Evolutionary conservation across 2,329 filamentous ascomycete genomes (phyloP), one percentile per base, ranked within the genome.

Genomic region (Pestalotiopsis sp.): DNA sequence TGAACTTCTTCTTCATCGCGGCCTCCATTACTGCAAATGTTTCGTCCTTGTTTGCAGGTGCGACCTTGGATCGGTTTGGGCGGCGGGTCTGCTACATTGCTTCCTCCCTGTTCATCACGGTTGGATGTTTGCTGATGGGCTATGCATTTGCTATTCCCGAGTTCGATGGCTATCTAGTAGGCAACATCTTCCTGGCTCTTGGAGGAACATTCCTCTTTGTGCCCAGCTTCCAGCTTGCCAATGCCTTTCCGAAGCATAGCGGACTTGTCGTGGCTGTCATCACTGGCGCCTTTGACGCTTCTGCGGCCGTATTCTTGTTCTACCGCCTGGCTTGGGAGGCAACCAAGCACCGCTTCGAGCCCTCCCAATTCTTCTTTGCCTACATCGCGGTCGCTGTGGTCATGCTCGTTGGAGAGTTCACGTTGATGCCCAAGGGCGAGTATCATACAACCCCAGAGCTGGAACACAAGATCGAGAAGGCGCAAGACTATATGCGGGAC

Each of bases 1-100:
- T 93, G 68, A 93, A 93, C 76, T 81, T 93, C 62, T 92, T 92
- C 86, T 93, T 93, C 81, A 90, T 90, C 25, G 83, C 90, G 61
- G 90, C 90, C 4, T 90, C 90, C 5, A 90, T 92, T 58, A 88
- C 86, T 12, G 90, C 90, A 5, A 93, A 93, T 75, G 86, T 92
- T 17, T 87, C 86, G 60, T 90, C 90, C 11, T 82, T 93, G 12
- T 87, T 90, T 14, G 89, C 91, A 3, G 91, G 91, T 36, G 89
- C 89, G 2, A 86, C 91, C 13, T 83, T 93, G 31, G 91, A 93
- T 79, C 84, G 86, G 56, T 92, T 86, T 74, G 91, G 91, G 9
- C 90, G 91, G 31, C 85, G 89, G 66, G 80, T 89, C 2, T 88
- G 89, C 70, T 89, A 90, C 23, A 81, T 91, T 20, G 84, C 90